Percentiles rank a stretch among this genome's conserved stretches.
Conservation (phyloP, 805 yeast species). For the Metschnikowia reukaufii region DNA sequence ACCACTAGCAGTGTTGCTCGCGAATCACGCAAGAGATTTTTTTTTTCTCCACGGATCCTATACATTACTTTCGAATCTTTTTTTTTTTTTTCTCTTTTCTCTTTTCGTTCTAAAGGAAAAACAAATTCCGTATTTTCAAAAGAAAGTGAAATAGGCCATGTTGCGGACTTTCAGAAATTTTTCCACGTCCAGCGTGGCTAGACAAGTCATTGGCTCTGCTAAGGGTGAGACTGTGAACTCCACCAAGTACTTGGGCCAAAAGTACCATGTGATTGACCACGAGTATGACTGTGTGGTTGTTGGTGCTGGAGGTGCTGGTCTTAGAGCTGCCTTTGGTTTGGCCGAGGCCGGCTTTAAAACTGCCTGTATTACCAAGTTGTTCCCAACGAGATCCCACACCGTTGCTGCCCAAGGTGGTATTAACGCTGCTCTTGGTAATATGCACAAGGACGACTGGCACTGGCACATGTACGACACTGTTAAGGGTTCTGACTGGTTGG, state of each 20-base stretch:
- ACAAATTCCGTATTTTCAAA: neutral
- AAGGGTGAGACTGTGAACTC: constrained; percentile 42
- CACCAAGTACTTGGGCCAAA: constrained; percentile 49
- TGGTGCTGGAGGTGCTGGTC: constrained; percentile 99
- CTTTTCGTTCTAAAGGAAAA: neutral
- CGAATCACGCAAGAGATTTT: constrained; percentile 1
- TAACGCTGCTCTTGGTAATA: constrained; percentile 97
- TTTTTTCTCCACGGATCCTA: constrained; percentile 4
- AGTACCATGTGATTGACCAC: constrained; percentile 92
- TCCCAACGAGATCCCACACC: constrained; percentile 98
- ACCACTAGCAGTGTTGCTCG: constrained; percentile 2
- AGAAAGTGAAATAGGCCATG: constrained; percentile 10
- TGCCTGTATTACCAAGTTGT: constrained; percentile 94
- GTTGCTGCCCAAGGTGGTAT: constrained; percentile 99
- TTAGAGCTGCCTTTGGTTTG: constrained; percentile 96
- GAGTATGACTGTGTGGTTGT: constrained; percentile 97
- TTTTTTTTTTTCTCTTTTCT: neutral
- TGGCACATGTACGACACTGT: constrained; percentile 99
- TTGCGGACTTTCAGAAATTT: constrained; percentile 27
- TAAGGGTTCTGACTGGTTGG: constrained; percentile 98
- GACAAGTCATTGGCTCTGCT: constrained; percentile 39
- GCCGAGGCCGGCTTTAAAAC: constrained; percentile 97
- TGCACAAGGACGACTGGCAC: constrained; percentile 98
- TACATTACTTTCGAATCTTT: neutral
- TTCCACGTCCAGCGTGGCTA: constrained; percentile 28